Conservation (phyloP, 768 basidiomycete genomes). For the Amanita pallidorosea region DNA sequence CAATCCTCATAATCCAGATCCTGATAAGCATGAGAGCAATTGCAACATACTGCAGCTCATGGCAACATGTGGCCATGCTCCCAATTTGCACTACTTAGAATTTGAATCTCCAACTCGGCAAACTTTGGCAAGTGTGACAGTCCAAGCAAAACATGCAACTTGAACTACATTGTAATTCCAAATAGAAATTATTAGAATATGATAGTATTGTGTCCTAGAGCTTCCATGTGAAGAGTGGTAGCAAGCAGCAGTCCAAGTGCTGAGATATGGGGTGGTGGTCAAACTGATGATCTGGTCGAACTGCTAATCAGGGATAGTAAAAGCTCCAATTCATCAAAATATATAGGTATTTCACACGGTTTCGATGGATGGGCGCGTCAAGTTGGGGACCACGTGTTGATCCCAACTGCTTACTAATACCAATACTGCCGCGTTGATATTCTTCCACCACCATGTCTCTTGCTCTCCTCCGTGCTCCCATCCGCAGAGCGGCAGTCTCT, state of each 20-base stretch:
- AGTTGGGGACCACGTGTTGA: not conserved
- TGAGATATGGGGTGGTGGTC: not conserved
- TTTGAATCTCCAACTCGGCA: not conserved
- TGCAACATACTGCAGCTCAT: no score
- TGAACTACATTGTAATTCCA: not conserved
- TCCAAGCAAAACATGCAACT: not conserved
- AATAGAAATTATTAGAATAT: not conserved
- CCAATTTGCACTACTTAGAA: no score
- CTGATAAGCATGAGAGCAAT: no score
- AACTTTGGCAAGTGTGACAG: not conserved
- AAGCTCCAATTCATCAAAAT: no score
- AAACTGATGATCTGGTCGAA: not conserved
- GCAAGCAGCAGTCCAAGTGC: not conserved
- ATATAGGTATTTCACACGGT: no score
- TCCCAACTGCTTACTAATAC: not conserved
- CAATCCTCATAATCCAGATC: no score
- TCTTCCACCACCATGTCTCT: constrained; percentile 41
- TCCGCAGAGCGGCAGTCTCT: constrained; percentile 32
- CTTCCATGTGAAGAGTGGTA: not conserved
- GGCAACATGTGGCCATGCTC: no score
- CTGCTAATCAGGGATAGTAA: no score
- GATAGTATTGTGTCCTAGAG: not conserved
- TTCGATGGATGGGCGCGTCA: no score
- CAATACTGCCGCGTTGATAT: not conserved
- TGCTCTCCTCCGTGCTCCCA: constrained; percentile 38